Conservation (phyloP, 257 asterid genomes). For the Jasminum sambac region DNA sequence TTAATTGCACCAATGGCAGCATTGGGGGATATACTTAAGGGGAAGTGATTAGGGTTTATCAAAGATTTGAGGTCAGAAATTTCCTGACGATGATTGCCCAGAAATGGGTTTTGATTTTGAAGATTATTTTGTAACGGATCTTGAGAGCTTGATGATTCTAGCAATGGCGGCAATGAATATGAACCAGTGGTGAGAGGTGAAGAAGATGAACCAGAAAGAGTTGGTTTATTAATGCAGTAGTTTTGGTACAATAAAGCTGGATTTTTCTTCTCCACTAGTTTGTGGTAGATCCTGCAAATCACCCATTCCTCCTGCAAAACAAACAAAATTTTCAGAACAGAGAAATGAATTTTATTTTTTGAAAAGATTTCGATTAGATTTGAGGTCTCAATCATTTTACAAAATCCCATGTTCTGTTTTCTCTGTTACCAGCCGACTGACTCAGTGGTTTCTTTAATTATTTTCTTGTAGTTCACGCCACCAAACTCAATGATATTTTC, state of each 20-base stretch:
- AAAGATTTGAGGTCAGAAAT: constrained; percentile 38
- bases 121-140: constrained; percentile 29
- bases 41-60: constrained; percentile 33
- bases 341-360: neutral
- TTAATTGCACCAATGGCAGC: neutral
- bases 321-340: constrained; percentile 2
- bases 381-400: constrained; percentile 34
- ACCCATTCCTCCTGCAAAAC: constrained; percentile 77
- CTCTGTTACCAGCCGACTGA: constrained; percentile 12
- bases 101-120: constrained; percentile 34
- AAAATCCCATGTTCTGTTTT: constrained; percentile 26
- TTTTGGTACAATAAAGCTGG: constrained; percentile 30
- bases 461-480: constrained; percentile 2
- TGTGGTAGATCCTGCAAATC: constrained; percentile 70
- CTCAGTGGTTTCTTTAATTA: neutral
- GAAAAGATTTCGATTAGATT: neutral
- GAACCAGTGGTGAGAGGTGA: constrained; percentile 39
- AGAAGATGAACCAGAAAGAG: constrained; percentile 29
- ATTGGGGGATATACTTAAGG: constrained; percentile 10
- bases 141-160: constrained; percentile 28
- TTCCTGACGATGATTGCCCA: constrained; percentile 25
- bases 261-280: constrained; percentile 50
- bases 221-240: constrained; percentile 32
- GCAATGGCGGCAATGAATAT: constrained; percentile 12
- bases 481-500: neutral